Evolutionary conservation across 805 yeast genomes (phyloP).

Genomic region (Ogataea thermomethanolica): DNA sequence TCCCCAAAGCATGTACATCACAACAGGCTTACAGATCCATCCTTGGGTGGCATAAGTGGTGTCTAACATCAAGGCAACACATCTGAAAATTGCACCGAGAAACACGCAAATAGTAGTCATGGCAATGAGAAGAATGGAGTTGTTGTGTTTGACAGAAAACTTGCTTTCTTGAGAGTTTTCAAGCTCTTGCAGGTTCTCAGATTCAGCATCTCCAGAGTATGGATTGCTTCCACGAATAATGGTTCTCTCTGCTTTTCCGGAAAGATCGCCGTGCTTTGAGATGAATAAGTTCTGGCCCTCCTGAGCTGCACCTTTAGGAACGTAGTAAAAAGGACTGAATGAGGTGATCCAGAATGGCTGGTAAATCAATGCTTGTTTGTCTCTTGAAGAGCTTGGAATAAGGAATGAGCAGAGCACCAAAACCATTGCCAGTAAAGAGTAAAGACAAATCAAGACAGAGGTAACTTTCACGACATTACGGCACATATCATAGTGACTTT

Average conservation of each 20-base stretch:
- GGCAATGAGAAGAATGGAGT: constrained; percentile 45
- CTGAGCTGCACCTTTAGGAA: constrained; percentile 47
- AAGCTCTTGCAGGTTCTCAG: constrained; percentile 21
- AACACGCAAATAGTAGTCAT: constrained; percentile 48
- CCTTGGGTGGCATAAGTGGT: constrained; percentile 32
- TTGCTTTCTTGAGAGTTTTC: constrained; percentile 21
- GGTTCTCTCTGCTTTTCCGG: constrained; percentile 25
- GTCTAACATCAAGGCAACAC: constrained; percentile 43
- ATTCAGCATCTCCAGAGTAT: constrained; percentile 12
- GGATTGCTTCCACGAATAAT: constrained; percentile 27
- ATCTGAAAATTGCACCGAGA: constrained; percentile 48
- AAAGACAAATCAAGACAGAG: constrained; percentile 43
- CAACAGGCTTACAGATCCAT: constrained; percentile 50
- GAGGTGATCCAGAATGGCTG: constrained; percentile 80
- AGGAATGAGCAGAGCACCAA: constrained; percentile 51
- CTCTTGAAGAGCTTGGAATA: constrained; percentile 51
- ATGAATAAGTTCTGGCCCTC: constrained; percentile 26
- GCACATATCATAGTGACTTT: constrained; percentile 45
- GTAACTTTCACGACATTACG: constrained; percentile 53
- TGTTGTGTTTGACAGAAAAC: constrained; percentile 43
- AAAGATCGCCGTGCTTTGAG: constrained; percentile 15
- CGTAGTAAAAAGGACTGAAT: constrained; percentile 56
- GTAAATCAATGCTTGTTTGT: constrained; percentile 49
- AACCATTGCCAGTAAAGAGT: constrained; percentile 49
- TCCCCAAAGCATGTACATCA: constrained; percentile 69